Evolutionary conservation across 768 basidiomycete species (phyloP), one percentile per base, ranked within the genome.

Genomic region (Hygrocybe coccinea): DNA sequence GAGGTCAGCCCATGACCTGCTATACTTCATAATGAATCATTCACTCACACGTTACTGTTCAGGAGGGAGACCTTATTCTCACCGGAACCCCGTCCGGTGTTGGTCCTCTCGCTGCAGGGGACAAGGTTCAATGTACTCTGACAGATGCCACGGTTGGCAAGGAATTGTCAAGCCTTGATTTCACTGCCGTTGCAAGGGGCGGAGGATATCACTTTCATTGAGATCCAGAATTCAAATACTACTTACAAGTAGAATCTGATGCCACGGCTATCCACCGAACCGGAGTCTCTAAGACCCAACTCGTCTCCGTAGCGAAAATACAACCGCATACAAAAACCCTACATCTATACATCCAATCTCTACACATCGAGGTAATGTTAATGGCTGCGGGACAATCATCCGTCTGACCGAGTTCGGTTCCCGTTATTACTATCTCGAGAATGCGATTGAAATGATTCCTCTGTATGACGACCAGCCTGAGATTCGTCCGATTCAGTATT

Each of bases 21-120:
- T 29, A 29, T 29, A 44, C 52, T 48, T 21, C 29, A 45, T 48
- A 19, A 34, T 22, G 12, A 21, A 10, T 44, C n/a, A 46, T 12
- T 33, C 5, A 48, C n/a, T 44, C 33, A 6, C 38, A 35, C 7
- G 19, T 22, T 19, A 17, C 22, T 29, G 12, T 4, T 34, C 17
- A 95, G 90, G 91, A 94, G 69, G 91, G 91, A 11, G 94, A 97
- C 61, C 73, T 95, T n/a, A 74, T 97, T 56, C 75, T 97, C 34
- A 95, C 93, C 0, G 91, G 93, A 5, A 98, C 95, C 1, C 95
- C 95, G 1, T 80, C 87, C 0, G 95, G 95, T 15, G 93, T 97
- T 3, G 92, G 94, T 17, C 83, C 85, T 1, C 66, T 97, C 54
- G 57, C 66, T 0, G 79, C 86, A 2, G 91, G 91, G 0, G 94